Percentiles rank a stretch among this genome's conserved stretches.
These are phyloP conservation scores for Boletus huronensis DNA, from an alignment of 768 basidiomycete species.

Conservation along the genomic window DNA sequence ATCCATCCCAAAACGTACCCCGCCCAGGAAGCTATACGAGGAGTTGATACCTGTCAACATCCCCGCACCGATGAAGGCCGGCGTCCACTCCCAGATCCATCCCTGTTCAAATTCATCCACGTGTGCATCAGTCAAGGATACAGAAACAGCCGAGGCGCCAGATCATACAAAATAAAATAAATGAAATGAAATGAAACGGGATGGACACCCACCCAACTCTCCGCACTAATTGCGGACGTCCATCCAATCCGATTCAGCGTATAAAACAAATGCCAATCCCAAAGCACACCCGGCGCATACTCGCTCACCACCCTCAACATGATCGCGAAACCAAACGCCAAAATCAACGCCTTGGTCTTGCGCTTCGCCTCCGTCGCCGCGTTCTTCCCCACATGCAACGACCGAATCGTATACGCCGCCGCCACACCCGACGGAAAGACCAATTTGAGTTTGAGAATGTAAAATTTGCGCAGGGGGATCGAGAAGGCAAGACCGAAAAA, in stretches of 20 bases:
- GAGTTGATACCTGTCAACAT: conserved; percentile 57
- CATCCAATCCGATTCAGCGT: conserved; percentile 57
- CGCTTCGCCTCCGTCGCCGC: conserved; percentile 52
- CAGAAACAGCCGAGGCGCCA: background rate
- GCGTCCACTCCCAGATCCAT: conserved; percentile 35
- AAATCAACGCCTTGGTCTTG: conserved; percentile 50
- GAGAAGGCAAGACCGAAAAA: conserved; percentile 68
- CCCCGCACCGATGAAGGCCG: conserved; percentile 58
- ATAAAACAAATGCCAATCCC: conserved; percentile 66
- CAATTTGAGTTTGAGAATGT: conserved; percentile 59
- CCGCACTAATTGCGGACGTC: conserved; percentile 54
- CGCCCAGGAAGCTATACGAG: conserved; percentile 48
- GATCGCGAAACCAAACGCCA: conserved; percentile 46
- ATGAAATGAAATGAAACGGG: too few species aligned
- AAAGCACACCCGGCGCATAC: conserved; percentile 58
- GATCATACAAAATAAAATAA: background rate
- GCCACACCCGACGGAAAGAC: conserved; percentile 66
- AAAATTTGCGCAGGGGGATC: conserved; percentile 58
- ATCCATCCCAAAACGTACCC: conserved; percentile 31
- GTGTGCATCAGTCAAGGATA: background rate
- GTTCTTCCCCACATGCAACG: conserved; percentile 49
- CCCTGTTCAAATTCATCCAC: conserved; percentile 27
- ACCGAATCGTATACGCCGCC: conserved; percentile 62
- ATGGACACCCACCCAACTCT: conserved; percentile 48
- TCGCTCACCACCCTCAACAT: conserved; percentile 51